Evolutionary conservation across 352 stramenopile genomes (phyloP), one percentile per base, ranked within the genome.

Genomic region (Globisporangium abappressorium): DNA sequence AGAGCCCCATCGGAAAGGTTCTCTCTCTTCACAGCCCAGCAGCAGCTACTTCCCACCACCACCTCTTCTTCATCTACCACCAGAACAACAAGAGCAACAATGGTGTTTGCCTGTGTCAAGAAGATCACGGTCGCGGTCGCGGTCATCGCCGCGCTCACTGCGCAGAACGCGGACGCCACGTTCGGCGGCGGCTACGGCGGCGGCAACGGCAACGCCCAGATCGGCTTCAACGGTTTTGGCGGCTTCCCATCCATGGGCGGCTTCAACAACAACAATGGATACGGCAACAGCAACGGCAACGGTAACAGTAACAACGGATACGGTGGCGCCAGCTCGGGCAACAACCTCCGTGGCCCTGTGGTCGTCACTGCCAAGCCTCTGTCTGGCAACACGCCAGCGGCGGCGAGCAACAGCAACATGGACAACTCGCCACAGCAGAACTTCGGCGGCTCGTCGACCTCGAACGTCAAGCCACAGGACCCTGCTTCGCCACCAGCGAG

Each of bases 21-120:
- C 30, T 36, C 14, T 30, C 46, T 66, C 43, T 58, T 33, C 28
- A 14, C 28, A 46, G 9, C 30, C 51, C 30, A 46, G 30, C 30
- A 59, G 28, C 18, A 65, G 59, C 60, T 38, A 43, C 60, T 49
- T 33, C 30, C 3, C 30, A 33, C 30, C 38, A 46, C 38, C 20
- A 20, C 12, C 38, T 46, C 12, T 46, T 26, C 30, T 33, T 33
- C 5, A 8, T 9, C 28, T n/a, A 24, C 38, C 24, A 56, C 41
- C 18, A 57, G 12, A 20, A 6, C 28, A 30, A 14, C 18, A 30
- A 62, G 36, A 22, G 2, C 36, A 56, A 34, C 47, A 24, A 71
- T 71, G 66, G 66, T 71, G 51, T 64, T 71, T 56, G 58, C 46
- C 8, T 67, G 66, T 38, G 43, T 54, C 66, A 71, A 71, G 59